Base-by-base conservation (phyloP, 257 asterid genomes). In the Echites panduratus region DNA sequence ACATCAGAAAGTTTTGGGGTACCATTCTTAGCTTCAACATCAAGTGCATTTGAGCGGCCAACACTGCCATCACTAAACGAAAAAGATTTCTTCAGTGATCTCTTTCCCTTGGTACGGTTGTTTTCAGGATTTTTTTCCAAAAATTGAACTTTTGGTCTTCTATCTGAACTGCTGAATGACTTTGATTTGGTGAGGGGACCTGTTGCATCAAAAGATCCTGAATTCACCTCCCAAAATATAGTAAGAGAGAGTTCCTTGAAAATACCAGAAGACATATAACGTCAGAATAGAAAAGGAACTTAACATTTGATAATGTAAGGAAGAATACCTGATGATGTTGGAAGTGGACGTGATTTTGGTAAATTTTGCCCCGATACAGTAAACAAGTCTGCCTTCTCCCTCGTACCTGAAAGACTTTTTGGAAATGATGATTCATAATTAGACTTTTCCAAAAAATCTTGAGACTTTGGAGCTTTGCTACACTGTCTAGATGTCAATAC, bases 121-220 rank as follows among this genome's bases (percentile, higher is more conserved):
- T 26, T 70, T 49, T 26, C 50, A 1, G 76, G 76, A 29, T 19
- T 14, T n/a, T 50, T 62, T 17, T 64, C 75, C 68, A 76, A 53
- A 29, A 35, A 62, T 45, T 38, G 67, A 26, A 71, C 68, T 70
- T 76, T 70, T 29, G 68, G 52, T 48, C 52, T 70, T 20, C 72
- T 64, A 2, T 64, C 72, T 19, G 72, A 70, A 65, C 24, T 59
- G 0, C 16, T 64, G 19, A 71, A 70, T n/a, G 80, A 76, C 67
- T 76, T 76, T 16, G 80, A 41, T 50, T 71, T 76, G 5, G 24
- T 43, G 44, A 76, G n/a, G 13, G 35, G 4, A 26, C 80, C 80
- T 76, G 80, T 3, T n/a, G 41, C 32, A 64, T 29, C 32, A 9
- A 54, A 65, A 52, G 54, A 17, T 66, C 11, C 2, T 57, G 17